Percentiles rank a stretch among this genome's conserved stretches.
Evolutionary conservation across 2,329 filamentous ascomycete species (phyloP).

Genomic region (Cladosporium phlei): DNA sequence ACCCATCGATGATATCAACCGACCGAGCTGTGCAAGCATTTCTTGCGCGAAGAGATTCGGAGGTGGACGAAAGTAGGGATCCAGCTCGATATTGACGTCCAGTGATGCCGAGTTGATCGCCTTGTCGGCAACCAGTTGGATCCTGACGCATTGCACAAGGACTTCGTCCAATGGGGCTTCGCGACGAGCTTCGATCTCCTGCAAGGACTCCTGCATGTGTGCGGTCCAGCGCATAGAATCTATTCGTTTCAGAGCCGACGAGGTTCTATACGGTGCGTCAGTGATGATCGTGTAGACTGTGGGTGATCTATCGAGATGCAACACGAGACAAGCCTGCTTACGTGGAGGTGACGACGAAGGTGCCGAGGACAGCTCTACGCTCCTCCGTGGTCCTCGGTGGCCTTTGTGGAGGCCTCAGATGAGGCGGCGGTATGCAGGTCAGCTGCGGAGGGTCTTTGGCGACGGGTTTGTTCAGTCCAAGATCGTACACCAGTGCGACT

Average conservation of each 20-base stretch:
- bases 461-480: constrained; percentile 7
- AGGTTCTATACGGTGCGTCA: no score
- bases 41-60: constrained; percentile 3
- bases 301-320: no score
- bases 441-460: constrained; percentile 6
- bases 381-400: constrained; percentile 12
- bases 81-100: background rate
- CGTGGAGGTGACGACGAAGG: constrained; percentile 9
- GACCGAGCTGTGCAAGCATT: constrained; percentile 1
- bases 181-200: constrained; percentile 14
- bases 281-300: no score
- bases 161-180: constrained; percentile 16
- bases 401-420: constrained; percentile 1
- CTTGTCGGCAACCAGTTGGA: constrained; percentile 24
- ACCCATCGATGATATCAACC: background rate
- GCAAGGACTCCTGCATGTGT: constrained; percentile 22
- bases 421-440: constrained; percentile 5
- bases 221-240: constrained; percentile 24
- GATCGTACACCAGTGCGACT: constrained; percentile 9
- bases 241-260: constrained; percentile 4
- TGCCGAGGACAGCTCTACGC: constrained; percentile 12
- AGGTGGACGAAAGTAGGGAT: background rate
- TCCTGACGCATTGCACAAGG: constrained; percentile 20
- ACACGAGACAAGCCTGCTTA: no score
- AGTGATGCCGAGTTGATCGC: background rate